Conservation (phyloP, 345 rosid species). For the Eucalyptus dawsonii region DNA sequence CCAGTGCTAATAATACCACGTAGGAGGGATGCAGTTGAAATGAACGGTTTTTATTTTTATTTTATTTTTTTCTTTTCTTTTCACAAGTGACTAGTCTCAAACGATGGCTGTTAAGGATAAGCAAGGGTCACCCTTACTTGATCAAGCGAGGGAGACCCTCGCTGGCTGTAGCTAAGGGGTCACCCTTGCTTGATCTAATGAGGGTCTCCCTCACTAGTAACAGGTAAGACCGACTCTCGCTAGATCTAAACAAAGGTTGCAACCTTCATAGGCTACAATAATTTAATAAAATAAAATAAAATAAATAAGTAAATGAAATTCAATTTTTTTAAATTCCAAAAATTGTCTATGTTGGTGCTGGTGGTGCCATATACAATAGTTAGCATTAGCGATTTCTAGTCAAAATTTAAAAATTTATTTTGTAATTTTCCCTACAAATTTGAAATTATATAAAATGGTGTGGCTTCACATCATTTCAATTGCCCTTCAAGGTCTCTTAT, state of each 20-base stretch:
- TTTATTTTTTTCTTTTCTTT: background rate
- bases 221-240: accelerated
- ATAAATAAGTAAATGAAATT: too few relatives aligned
- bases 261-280: too few relatives aligned
- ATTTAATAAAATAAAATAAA: too few relatives aligned
- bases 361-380: accelerated
- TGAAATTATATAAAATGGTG: background rate
- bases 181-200: background rate
- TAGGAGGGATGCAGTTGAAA: accelerated
- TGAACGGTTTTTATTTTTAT: background rate
- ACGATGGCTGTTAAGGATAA: background rate
- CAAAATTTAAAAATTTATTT: too few relatives aligned
- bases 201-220: background rate
- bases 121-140: background rate
- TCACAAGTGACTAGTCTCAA: background rate
- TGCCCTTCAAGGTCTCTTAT: background rate
- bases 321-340: too few relatives aligned
- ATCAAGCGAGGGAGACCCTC: background rate
- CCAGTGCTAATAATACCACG: accelerated
- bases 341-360: accelerated
- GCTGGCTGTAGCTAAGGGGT: accelerated
- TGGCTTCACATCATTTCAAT: background rate
- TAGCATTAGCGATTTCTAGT: accelerated
- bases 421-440: background rate
- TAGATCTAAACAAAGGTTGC: too few relatives aligned